Base-by-base conservation (phyloP, 306 rosid species). In the Ammopiptanthus mongolicus region DNA sequence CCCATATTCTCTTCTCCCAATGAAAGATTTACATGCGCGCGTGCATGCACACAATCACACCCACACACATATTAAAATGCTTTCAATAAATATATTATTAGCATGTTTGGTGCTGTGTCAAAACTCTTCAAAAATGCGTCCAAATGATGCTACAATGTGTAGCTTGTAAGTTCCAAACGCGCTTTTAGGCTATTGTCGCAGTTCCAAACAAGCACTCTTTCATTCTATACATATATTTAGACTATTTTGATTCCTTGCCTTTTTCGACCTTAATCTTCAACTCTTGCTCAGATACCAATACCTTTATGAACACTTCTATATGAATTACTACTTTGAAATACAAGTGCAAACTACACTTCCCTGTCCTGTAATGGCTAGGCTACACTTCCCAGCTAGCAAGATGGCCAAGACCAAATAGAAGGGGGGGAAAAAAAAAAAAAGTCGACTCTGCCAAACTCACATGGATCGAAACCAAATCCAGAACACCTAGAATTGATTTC, bases 361-460 rank as follows among this genome's bases (percentile, higher is more conserved):
- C 56, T 34, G 28, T 0, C 98, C 98, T 55, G 74, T 93, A 52
- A 84, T 81, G 71, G 92, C 98, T 17, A 84, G 98, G 60, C 85
- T 91, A 42, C 97, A 91, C 76, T 87, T 84, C 81, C 90, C 98
- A 34, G 96, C 89, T 21, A 91, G 96, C 92, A 93, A 85, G 84
- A 22, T 84, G 86, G 67, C 79, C 25, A 63, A 65, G 81, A 65
- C 57, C 44, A 83, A 81, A 71, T 87, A 73, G 37, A 78, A 34
- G 62, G n/a, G n/a, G n/a, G n/a, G n/a, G n/a, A n/a, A n/a, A 63
- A 69, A 34, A 86, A 78, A n/a, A n/a, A n/a, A n/a, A n/a, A n/a
- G n/a, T n/a, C n/a, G n/a, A n/a, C n/a, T n/a, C n/a, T n/a, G n/a
- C n/a, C n/a, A n/a, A n/a, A n/a, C n/a, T n/a, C n/a, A n/a, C n/a